These are phyloP conservation scores for Trichoderma sp. DNA, from an alignment of 2,329 filamentous ascomycete genomes.

Conservation along the genomic window DNA sequence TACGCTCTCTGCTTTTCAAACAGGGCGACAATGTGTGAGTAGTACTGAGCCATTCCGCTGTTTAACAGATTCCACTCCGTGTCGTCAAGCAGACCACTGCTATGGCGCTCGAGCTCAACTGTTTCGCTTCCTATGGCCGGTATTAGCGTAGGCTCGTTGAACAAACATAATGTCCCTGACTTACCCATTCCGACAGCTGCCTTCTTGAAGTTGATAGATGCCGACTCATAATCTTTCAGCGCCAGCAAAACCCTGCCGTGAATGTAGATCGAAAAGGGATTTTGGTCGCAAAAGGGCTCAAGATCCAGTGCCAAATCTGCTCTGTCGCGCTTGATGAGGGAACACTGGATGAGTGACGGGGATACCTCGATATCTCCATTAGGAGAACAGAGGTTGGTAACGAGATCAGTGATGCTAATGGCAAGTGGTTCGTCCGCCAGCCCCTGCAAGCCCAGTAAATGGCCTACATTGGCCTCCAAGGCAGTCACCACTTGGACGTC, in stretches of 20 bases:
- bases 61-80: constrained; percentile 70
- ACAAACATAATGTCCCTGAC: constrained; percentile 31
- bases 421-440: constrained; percentile 53
- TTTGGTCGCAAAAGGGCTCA: constrained; percentile 55
- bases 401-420: constrained; percentile 65
- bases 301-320: constrained; percentile 62
- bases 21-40: constrained; percentile 78
- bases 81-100: constrained; percentile 69
- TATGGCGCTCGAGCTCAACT: constrained; percentile 54
- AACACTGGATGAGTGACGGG: constrained; percentile 62
- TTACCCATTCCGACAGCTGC: constrained; percentile 81
- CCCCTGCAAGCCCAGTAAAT: constrained; percentile 63
- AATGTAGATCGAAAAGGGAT: constrained; percentile 73
- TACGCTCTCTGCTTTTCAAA: constrained; percentile 78
- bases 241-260: constrained; percentile 78
- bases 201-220: constrained; percentile 76
- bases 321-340: constrained; percentile 59
- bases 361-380: constrained; percentile 68
- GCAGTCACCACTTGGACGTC: constrained; percentile 56
- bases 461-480: constrained; percentile 60
- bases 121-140: constrained; percentile 45
- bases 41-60: constrained; percentile 78
- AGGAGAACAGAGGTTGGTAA: constrained; percentile 64
- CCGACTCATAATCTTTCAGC: constrained; percentile 70
- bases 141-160: background rate